Evolutionary conservation across 2,329 filamentous ascomycete genomes (phyloP).

Genomic region (Coniochaeta hoffmannii): DNA sequence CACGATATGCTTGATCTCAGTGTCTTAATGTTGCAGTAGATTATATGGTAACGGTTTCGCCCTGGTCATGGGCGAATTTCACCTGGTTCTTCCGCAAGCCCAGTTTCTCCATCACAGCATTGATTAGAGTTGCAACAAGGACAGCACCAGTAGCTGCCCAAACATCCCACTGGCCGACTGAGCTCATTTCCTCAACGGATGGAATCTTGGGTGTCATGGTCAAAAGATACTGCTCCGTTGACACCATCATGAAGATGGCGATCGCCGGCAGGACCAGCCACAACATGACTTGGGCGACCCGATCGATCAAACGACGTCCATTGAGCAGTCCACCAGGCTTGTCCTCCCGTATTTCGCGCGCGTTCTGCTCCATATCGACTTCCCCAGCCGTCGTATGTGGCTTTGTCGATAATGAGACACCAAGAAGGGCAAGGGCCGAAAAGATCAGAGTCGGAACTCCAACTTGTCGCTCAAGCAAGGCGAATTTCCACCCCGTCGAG

Average conservation of each 20-base stretch:
- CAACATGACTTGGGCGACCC: not conserved
- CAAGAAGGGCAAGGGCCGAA: not conserved
- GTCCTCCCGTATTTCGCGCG: not conserved
- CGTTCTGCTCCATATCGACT: not conserved
- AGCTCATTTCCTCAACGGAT: constrained; percentile 4
- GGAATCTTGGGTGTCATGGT: constrained; percentile 2
- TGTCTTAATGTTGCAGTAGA: not conserved
- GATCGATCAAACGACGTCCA: not conserved
- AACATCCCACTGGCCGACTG: constrained; percentile 10
- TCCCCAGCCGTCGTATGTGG: not conserved
- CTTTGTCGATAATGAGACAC: not conserved
- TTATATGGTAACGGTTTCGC: not conserved
- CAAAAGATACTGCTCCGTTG: constrained; percentile 6
- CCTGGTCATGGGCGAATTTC: not conserved
- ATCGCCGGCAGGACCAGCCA: constrained; percentile 3
- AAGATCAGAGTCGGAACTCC: constrained; percentile 1
- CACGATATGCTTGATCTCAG: too few relatives aligned
- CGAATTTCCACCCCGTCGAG: not conserved
- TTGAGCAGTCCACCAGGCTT: not conserved
- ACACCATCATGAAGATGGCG: constrained; percentile 3
- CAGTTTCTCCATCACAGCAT: constrained; percentile 7
- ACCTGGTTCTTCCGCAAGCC: not conserved
- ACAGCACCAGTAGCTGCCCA: constrained; percentile 9
- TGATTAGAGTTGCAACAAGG: constrained; percentile 6
- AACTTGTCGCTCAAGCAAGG: not conserved